phyloP scores from a whole-genome alignment of 1,284 basidiomycete genomes.

The Fistulinella cinereoalba region DNA sequence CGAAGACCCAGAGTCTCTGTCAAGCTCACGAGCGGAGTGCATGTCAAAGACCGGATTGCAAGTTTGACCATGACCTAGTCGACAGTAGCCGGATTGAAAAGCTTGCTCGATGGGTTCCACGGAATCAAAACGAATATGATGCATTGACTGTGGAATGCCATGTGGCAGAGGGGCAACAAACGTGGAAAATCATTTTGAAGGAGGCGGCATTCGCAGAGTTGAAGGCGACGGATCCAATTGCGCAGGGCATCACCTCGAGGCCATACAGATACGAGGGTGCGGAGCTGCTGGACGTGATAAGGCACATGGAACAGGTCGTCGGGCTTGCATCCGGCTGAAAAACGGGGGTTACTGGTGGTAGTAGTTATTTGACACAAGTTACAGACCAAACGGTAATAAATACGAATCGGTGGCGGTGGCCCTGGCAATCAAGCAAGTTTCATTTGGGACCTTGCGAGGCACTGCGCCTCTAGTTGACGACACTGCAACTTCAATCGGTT shows the following conservation, averaged over 20 bases:
- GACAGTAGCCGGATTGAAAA: constrained; percentile 12
- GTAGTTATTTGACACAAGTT: too few relatives aligned
- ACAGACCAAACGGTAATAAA: too few relatives aligned
- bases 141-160: constrained; percentile 15
- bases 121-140: neutral
- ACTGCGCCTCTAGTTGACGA: too few relatives aligned
- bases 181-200: constrained; percentile 15
- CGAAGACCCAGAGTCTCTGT: constrained; percentile 15
- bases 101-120: constrained; percentile 11
- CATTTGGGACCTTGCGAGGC: too few relatives aligned
- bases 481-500: too few relatives aligned
- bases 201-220: constrained; percentile 8
- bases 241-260: constrained; percentile 7
- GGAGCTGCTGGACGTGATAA: constrained; percentile 16
- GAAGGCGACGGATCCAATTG: constrained; percentile 14
- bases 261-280: constrained; percentile 13
- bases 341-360: too few relatives aligned
- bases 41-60: constrained; percentile 10
- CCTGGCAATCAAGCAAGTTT: too few relatives aligned
- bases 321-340: constrained; percentile 3
- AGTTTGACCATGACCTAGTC: constrained; percentile 18
- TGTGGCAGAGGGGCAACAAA: constrained; percentile 9
- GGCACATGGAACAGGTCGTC: constrained; percentile 11
- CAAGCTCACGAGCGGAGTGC: constrained; percentile 7
- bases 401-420: too few relatives aligned